Conservation (phyloP, 2,329 filamentous ascomycete genomes). For the Exophiala mesophila region DNA sequence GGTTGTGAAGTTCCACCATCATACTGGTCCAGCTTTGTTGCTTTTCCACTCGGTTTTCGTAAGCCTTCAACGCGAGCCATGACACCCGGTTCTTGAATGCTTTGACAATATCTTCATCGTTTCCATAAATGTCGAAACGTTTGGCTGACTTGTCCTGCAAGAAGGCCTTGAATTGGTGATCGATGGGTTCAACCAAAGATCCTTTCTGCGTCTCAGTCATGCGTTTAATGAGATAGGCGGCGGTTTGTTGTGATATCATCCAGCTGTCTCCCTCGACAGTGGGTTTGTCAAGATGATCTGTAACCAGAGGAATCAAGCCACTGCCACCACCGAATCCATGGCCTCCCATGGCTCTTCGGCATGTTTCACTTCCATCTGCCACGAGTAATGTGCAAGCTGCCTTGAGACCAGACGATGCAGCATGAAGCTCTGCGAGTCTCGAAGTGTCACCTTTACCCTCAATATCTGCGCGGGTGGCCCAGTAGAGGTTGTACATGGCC, state of each 20-base stretch:
- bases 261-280: constrained; percentile 77
- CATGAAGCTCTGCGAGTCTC: constrained; percentile 64
- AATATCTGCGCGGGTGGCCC: constrained; percentile 40
- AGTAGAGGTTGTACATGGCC: constrained; percentile 46
- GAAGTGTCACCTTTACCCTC: constrained; percentile 44
- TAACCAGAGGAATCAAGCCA: constrained; percentile 57
- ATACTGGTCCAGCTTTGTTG: constrained; percentile 73
- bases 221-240: constrained; percentile 65
- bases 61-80: constrained; percentile 67
- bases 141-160: constrained; percentile 59
- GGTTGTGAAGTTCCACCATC: constrained; percentile 70
- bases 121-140: constrained; percentile 67
- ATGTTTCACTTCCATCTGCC: constrained; percentile 68
- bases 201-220: constrained; percentile 53
- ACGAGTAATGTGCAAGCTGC: constrained; percentile 66
- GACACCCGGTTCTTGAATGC: constrained; percentile 71
- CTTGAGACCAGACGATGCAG: constrained; percentile 70
- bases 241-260: constrained; percentile 75
- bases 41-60: constrained; percentile 66
- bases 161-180: constrained; percentile 61
- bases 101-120: constrained; percentile 63
- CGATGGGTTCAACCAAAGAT: constrained; percentile 56
- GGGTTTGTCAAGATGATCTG: constrained; percentile 65
- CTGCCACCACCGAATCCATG: constrained; percentile 50
- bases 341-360: constrained; percentile 67